Base-by-base conservation (phyloP, 306 rosid genomes). In the Ziziphus jujuba region DNA sequence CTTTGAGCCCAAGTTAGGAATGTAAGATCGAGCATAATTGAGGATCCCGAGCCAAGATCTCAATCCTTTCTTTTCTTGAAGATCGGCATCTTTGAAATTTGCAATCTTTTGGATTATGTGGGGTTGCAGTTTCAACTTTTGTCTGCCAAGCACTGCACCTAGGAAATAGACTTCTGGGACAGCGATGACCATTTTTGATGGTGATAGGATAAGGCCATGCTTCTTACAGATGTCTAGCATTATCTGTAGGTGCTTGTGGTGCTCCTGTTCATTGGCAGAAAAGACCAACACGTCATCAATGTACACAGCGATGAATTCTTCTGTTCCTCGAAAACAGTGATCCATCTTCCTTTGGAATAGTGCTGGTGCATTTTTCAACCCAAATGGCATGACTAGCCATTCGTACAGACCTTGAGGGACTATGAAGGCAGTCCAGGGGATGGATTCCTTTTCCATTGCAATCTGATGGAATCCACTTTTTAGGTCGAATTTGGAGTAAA, bases 361-460 rank as follows among this genome's bases (percentile, higher is more conserved):
- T 16, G 63, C 63, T 7, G 36, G 61, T 1, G 61, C 61, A 7
- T 56, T 56, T 9, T 56, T 56, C 9, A 50, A 5, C 3, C 55
- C 55, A 20, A 50, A 50, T 13, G 55, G 23, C 55, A 50, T 50
- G 13, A 24, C 60, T 1, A 56, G 35, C 66, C 66, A 61, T 61
- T 61, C 66, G 11, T 36, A 61, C 1, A 61, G 15, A 3, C 66
- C 66, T 20, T 14, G n/a, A n/a, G 63, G 63, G 1, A 3, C 5
- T 1, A 21, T 6, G 45, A 59, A 59, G 4, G 63, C 63, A 7
- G 63, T 59, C 63, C 63, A 59, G 0, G 33, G 36, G 7, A 59
- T 59, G 1, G 21, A 11, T 5, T 59, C 63, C 16, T 23, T 17
- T 7, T 28, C 36, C 63, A 59, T 59, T 2, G 44, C 21, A 5